Evolutionary conservation across 768 basidiomycete species (phyloP).

Genomic region (Amanita rubescens): DNA sequence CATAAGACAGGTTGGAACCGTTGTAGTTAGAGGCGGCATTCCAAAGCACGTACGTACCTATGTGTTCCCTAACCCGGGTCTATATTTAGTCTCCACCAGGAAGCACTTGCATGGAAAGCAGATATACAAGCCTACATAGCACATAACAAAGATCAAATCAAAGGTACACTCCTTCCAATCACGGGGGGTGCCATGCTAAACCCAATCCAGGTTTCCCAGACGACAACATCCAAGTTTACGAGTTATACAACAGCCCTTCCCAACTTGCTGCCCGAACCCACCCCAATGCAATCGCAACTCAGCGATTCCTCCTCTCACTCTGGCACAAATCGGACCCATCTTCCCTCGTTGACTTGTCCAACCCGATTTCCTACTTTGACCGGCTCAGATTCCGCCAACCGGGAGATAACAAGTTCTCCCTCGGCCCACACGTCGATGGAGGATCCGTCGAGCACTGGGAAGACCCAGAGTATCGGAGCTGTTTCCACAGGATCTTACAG

Average conservation of each 20-base stretch:
- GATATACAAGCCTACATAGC: conserved; percentile 47
- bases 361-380: conserved; percentile 72
- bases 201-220: conserved; percentile 49
- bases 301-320: conserved; percentile 47
- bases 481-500: conserved; percentile 36
- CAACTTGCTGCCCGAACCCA: conserved; percentile 69
- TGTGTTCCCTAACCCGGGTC: conserved; percentile 22
- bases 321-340: conserved; percentile 46
- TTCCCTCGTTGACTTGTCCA: conserved; percentile 38
- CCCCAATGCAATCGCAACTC: conserved; percentile 47
- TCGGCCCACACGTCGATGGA: conserved; percentile 55
- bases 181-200: not conserved
- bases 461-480: conserved; percentile 32
- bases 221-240: conserved; percentile 64
- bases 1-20: conserved; percentile 46
- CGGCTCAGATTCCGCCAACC: conserved; percentile 66
- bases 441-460: conserved; percentile 53
- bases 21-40: conserved; percentile 53
- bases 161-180: conserved; percentile 26
- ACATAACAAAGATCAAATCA: conserved; percentile 37
- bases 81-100: conserved; percentile 26
- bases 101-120: conserved; percentile 54
- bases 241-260: conserved; percentile 60
- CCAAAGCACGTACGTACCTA: conserved; percentile 25
- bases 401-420: conserved; percentile 58